Evolutionary conservation across 306 rosid genomes (phyloP).

Genomic region (Herpetospermum pedunculosum): DNA sequence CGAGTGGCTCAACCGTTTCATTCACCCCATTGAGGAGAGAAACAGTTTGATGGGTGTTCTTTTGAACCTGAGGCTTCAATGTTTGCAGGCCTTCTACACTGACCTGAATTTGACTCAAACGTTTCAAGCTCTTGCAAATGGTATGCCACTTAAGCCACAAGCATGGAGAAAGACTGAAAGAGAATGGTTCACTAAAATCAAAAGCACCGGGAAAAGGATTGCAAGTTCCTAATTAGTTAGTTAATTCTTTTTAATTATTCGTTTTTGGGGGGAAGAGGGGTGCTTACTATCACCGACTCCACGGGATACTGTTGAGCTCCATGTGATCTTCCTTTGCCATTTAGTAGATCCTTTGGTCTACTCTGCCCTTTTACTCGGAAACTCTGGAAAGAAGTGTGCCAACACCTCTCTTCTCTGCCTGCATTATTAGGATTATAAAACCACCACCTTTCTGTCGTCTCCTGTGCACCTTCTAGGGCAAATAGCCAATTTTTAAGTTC

Average conservation of each 20-base stretch:
- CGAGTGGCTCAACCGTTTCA: constrained; percentile 33
- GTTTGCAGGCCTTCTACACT: constrained; percentile 74
- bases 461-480: constrained; percentile 86
- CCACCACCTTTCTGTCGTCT: constrained; percentile 67
- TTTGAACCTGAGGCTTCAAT: constrained; percentile 55
- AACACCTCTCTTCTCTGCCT: constrained; percentile 75
- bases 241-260: background rate
- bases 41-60: constrained; percentile 23
- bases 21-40: constrained; percentile 43
- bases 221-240: background rate
- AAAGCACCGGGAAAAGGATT: background rate
- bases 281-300: constrained; percentile 60
- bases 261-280: background rate
- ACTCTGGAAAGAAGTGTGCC: constrained; percentile 70
- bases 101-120: constrained; percentile 36
- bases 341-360: constrained; percentile 30
- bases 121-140: constrained; percentile 9
- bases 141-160: constrained; percentile 1
- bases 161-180: background rate
- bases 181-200: background rate
- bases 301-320: constrained; percentile 40
- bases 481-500: constrained; percentile 85
- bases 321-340: constrained; percentile 30
- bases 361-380: constrained; percentile 60
- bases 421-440: constrained; percentile 38